A percentile compares a stretch with the other conserved stretches of the same genome.
Conservation (phyloP, 1,139 yeast species). For the Wickerhamomyces sp. region DNA sequence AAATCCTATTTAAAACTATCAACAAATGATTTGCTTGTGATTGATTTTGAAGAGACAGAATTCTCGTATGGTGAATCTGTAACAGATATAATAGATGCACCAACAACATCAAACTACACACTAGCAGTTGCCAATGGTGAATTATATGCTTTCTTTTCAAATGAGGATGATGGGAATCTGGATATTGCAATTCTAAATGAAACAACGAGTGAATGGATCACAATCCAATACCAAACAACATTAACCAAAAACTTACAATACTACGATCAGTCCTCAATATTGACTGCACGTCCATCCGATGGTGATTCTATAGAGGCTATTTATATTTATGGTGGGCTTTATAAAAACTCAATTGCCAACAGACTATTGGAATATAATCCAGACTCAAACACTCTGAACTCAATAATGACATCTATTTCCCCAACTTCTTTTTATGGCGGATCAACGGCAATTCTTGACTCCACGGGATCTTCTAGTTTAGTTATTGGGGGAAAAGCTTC, state of each 20-base stretch:
- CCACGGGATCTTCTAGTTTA: conserved; percentile 31
- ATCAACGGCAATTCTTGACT: conserved; percentile 26
- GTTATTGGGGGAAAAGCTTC: conserved; percentile 51
- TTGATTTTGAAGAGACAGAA: conserved; percentile 12
- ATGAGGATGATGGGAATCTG: conserved; percentile 13
- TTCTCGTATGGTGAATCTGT: conserved; percentile 21
- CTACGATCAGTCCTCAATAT: conserved; percentile 30
- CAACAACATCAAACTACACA: conserved; percentile 19
- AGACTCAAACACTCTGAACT: conserved; percentile 25
- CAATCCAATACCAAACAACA: conserved; percentile 17
- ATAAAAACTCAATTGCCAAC: conserved; percentile 27
- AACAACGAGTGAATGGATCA: conserved; percentile 23
- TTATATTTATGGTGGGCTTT: conserved; percentile 46
- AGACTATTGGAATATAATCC: conserved; percentile 36
- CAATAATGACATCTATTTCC: conserved; percentile 38
- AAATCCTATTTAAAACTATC: conserved; percentile 34
- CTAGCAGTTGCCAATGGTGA: conserved; percentile 23
- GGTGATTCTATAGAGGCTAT: conserved; percentile 27
- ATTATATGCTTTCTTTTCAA: conserved; percentile 22
- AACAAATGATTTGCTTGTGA: conserved; percentile 30
- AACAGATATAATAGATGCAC: conserved; percentile 21
- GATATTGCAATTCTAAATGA: conserved; percentile 18
- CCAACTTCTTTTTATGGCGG: conserved; percentile 50
- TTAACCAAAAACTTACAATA: conserved; percentile 11
- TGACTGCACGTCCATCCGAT: conserved; percentile 31